Conservation (phyloP, 257 asterid species). For the Sherardia arvensis region DNA sequence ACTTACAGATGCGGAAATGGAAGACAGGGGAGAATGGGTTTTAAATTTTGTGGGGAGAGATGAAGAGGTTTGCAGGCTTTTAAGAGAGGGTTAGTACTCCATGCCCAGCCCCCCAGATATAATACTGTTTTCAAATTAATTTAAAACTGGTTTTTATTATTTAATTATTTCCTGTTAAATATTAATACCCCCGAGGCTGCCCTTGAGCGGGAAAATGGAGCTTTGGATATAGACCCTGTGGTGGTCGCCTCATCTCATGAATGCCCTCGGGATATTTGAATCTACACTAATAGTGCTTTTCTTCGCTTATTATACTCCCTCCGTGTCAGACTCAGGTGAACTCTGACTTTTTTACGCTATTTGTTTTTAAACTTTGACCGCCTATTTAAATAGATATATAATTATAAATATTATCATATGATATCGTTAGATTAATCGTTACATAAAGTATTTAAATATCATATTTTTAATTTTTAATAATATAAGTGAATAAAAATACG, state of each 20-base stretch:
- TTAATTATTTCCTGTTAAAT: background rate
- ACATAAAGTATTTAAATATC: no score
- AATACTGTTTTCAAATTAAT: background rate
- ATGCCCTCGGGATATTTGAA: background rate
- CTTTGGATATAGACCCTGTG: slow-evolving; percentile 3
- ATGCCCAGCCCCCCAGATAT: background rate
- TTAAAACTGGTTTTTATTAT: background rate
- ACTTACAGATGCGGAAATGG: background rate
- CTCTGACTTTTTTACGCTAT: no score
- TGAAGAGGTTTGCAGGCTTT: slow-evolving; percentile 7
- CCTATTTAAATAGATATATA: no score
- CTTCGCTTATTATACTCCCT: no score
- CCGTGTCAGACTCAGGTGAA: no score
- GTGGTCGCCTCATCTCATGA: background rate
- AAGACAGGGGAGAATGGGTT: slow-evolving; percentile 6
- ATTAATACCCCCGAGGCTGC: background rate
- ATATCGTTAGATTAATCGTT: no score
- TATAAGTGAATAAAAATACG: no score
- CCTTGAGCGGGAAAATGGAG: slow-evolving; percentile 17
- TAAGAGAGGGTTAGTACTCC: background rate
- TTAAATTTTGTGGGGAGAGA: background rate
- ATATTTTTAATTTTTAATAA: no score
- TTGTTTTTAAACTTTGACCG: no score
- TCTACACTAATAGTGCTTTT: no score
- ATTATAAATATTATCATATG: no score